Base-by-base conservation (phyloP, 495 filamentous ascomycete species). In the Penicillium riverlandense region DNA sequence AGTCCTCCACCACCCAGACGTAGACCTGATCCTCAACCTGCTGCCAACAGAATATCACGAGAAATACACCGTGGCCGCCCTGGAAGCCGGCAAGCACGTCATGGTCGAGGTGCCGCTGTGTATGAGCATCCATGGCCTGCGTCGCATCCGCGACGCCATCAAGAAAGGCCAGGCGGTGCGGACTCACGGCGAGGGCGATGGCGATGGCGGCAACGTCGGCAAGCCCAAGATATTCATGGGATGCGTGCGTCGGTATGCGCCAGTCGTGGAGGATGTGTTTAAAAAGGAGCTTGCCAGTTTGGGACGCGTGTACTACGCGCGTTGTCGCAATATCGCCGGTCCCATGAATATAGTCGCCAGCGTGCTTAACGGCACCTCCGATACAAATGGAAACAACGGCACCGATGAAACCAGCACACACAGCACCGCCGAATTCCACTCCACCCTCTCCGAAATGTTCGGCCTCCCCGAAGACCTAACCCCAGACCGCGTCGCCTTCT, bases 31-130 rank as follows among this genome's bases (percentile, higher is more conserved):
- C 43, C 60, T 80, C 35, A 72, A 72, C 55, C 62, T 72, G 50
- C 70, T 70, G 42, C 59, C 69, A 29, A 70, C 76, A 46, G 74
- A 71, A 41, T 74, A 59, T 48, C 79, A 79, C 54, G 71, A 64
- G 35, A 40, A 57, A 36, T 65, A 73, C 52, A 69, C 67, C 34
- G 59, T 79, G 35, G 57, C 64, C 14, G 76, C 76, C 8, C 61
- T 83, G 1, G 37, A 69, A 41, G 51, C 67, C 7, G 67, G 64
- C 16, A 83, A 83, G 50, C 58, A 74, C 37, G 71, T 74, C 45
- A 68, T 83, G 50, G 59, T 81, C 29, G 75, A 80, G 48, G 72
- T 75, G 36, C 79, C 77, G 1, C 52, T 80, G 11, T 66, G 73
- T 40, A 51, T 76, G 39, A 66, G 58, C 43, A 50, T 68, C 35